Conservation (phyloP, 73 alveolate species). For the Paraurostyla sp. region DNA sequence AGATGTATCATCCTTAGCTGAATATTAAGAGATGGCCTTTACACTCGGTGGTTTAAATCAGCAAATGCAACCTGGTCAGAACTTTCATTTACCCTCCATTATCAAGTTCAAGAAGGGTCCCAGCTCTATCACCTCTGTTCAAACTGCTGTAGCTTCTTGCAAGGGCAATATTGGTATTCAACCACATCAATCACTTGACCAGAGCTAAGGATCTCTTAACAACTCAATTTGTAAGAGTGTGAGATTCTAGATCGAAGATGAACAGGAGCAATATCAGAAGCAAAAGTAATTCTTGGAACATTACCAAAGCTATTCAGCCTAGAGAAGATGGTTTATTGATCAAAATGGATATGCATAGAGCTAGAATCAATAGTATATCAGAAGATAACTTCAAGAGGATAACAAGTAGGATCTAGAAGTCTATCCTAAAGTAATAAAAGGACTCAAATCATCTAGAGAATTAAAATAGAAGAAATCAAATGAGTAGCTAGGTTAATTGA, state of each 20-base stretch:
- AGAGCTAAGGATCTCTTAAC: not conserved
- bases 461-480: not conserved
- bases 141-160: not conserved
- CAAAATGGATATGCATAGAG: not conserved
- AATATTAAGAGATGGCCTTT: constrained; percentile 26
- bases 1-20: constrained; percentile 32
- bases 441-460: too few relatives aligned
- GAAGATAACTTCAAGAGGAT: not conserved
- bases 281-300: not conserved
- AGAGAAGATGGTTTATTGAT: constrained; percentile 48
- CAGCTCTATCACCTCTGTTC: constrained; percentile 27
- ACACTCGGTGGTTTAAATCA: constrained; percentile 10
- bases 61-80: not conserved
- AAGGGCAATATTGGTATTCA: not conserved
- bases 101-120: constrained; percentile 28
- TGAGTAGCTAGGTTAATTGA: not conserved
- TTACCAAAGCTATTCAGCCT: not conserved
- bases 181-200: not conserved
- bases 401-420: not conserved
- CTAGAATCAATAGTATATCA: not conserved
- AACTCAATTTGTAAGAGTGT: not conserved
- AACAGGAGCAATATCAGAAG: not conserved
- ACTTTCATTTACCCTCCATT: not conserved
- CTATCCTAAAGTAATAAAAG: not conserved
- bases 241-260: not conserved